Evolutionary conservation across 2,329 filamentous ascomycete species (phyloP), one percentile per base, ranked within the genome.

Genomic region (Fusarium gaditjirri): DNA sequence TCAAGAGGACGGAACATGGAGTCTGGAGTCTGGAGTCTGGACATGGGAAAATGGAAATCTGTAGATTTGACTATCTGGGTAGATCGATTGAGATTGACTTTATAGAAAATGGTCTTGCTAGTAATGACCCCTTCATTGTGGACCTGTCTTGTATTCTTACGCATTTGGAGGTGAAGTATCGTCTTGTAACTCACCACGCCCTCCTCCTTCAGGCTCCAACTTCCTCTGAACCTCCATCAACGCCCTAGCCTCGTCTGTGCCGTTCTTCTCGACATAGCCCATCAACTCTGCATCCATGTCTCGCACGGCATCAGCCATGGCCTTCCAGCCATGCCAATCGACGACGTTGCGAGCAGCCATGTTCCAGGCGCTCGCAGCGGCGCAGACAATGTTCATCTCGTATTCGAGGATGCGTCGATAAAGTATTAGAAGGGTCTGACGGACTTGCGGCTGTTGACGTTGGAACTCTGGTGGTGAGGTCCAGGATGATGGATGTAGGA

Each of bases 351-450:
- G 80, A 6, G 80, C 81, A 1, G 77, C 80, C 31, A 77, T 73
- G 52, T 82, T 82, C 80, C 80, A 82, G 16, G 78, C 76, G 63
- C 79, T 80, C 6, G 80, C 81, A 21, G 80, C 74, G 10, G 81
- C 81, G 64, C 81, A 83, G 14, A 83, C 78, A 71, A 79, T 80
- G 57, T 82, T 82, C 81, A 83, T 83, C 71, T 83, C 80, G 57
- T 81, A 79, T 61, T 83, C 81, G 31, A 83, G 76, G 8, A 82
- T 74, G 19, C 70, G 74, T 25, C 79, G 76, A 68, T 80, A 81
- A 10, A 82, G 67, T 8, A 69, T 68, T 3, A 78, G 27, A 14
- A 82, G 61, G 13, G 62, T 63, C 14, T 78, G 78, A 7, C 70
- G 75, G 10, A 71, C 46, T 6, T 72, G 57, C 5, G 71, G 62